phyloP scores from a whole-genome alignment of 306 rosid species.

The Sophora flavescens region DNA sequence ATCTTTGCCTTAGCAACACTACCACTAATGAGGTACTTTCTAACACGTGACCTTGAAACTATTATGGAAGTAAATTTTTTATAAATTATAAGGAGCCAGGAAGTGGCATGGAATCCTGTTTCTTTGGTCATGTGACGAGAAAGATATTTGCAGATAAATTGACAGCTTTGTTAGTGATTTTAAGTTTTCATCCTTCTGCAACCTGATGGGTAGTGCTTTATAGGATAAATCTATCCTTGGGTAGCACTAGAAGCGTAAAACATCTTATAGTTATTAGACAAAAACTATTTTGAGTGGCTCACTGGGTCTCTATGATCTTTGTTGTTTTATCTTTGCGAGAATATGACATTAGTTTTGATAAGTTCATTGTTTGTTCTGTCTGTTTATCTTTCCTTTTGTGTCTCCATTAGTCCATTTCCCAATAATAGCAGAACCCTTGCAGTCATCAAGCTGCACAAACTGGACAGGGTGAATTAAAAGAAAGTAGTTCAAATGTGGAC shows the following conservation, averaged over 20 bases:
- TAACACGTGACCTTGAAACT: slow-evolving; percentile 24
- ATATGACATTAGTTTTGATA: not conserved
- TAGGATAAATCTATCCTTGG: slow-evolving; percentile 2
- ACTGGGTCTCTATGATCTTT: not conserved
- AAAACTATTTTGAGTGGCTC: not conserved
- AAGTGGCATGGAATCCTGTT: not conserved
- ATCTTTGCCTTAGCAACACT: slow-evolving; percentile 86
- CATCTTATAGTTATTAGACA: not conserved
- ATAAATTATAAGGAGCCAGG: slow-evolving; percentile 13
- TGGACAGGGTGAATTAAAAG: not conserved
- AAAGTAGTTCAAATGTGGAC: not conserved
- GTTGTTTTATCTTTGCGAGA: slow-evolving; percentile 6
- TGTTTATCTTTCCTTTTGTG: not conserved
- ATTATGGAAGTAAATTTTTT: slow-evolving; percentile 16
- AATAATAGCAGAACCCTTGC: slow-evolving; percentile 21
- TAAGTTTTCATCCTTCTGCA: slow-evolving; percentile 25
- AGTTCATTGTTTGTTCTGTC: slow-evolving; percentile 7
- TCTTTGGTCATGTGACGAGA: not conserved
- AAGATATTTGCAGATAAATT: slow-evolving; percentile 4
- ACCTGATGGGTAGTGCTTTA: slow-evolving; percentile 6
- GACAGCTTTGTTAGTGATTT: not conserved
- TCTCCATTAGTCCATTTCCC: slow-evolving; percentile 11
- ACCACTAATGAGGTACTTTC: slow-evolving; percentile 92
- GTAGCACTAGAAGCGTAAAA: slow-evolving; percentile 17
- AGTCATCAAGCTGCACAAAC: slow-evolving; percentile 35